Evolutionary conservation across 2,329 filamentous ascomycete genomes (phyloP).

Genomic region (Apiospora phragmitis): DNA sequence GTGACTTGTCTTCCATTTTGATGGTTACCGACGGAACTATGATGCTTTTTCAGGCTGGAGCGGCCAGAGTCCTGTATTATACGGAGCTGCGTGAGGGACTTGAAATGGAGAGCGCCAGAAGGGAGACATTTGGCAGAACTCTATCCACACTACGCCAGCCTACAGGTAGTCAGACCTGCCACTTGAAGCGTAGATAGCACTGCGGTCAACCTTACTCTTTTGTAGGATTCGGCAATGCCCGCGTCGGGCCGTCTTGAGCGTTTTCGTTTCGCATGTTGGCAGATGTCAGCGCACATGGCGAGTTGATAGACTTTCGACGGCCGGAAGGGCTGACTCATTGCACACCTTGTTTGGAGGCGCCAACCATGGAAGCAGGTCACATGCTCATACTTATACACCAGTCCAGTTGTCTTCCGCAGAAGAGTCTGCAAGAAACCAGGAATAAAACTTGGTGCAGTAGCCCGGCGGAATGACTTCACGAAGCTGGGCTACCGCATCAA

Average conservation of each 20-base stretch:
- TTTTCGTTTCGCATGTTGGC: neutral
- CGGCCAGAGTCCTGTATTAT: neutral
- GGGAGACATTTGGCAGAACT: too few species aligned
- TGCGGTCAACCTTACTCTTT: neutral
- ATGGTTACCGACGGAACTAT: neutral
- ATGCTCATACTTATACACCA: too few species aligned
- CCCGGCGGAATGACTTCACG: too few species aligned
- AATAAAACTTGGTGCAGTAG: neutral
- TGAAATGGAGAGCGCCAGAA: neutral
- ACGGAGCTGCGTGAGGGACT: neutral
- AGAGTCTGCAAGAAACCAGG: neutral
- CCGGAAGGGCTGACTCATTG: neutral
- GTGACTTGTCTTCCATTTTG: neutral
- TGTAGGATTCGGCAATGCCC: neutral
- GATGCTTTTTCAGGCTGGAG: neutral
- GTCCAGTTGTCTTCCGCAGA: neutral
- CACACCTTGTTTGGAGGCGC: neutral
- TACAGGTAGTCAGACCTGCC: neutral
- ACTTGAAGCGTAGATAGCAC: neutral
- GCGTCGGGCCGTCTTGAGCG: neutral
- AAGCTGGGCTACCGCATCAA: too few species aligned
- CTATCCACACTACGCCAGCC: neutral
- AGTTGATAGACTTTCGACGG: neutral
- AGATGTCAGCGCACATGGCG: neutral
- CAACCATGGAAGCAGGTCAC: neutral